Base-by-base conservation (phyloP, 73 alveolate species). In the Paraurostyla sp. region DNA sequence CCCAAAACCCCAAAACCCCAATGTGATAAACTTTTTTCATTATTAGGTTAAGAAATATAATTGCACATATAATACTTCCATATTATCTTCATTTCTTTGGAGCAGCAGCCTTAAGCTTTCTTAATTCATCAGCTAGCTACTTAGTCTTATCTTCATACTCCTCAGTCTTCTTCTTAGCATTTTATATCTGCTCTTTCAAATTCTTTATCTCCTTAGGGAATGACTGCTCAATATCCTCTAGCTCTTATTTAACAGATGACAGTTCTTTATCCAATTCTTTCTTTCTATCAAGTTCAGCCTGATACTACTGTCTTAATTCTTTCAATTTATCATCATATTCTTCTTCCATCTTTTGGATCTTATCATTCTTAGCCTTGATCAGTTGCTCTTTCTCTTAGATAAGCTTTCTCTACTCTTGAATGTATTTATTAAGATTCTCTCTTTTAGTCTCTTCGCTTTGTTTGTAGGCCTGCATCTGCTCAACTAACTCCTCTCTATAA, bases 381-480 rank as follows among this genome's bases (percentile, higher is more conserved):
- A 48, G 68, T 40, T 92, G 60, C 54, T 94, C 96, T 84, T 96
- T 96, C 69, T 93, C 95, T 60, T 91, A 91, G 41, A 96, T 94
- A 27, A 78, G 73, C 56, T 93, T 80, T 62, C 93, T 85, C 60
- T 95, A 91, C 25, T 96, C 99, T 48, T 84, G 51, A 18, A 93
- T 95, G 81, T 97, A 94, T 16, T 87, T 87, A 62, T 96, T 87
- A 27, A 94, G 91, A 46, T 92, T 89, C 35, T 93, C 93, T 80
- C 99, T 93, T 89, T 95, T 95, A 30, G 88, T 59, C 73, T 95
- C 94, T 68, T 97, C 98, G 16, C 89, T 73, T 49, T 91, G 71
- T 78, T 96, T 96, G 11, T 88, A 86, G 20, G 87, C 95, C 56
- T 95, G 85, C 92, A 96, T 96, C 45, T 97, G 95, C 0, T 91